phyloP scores from a whole-genome alignment of 805 yeast species.

The Metschnikowia kofuensis region DNA sequence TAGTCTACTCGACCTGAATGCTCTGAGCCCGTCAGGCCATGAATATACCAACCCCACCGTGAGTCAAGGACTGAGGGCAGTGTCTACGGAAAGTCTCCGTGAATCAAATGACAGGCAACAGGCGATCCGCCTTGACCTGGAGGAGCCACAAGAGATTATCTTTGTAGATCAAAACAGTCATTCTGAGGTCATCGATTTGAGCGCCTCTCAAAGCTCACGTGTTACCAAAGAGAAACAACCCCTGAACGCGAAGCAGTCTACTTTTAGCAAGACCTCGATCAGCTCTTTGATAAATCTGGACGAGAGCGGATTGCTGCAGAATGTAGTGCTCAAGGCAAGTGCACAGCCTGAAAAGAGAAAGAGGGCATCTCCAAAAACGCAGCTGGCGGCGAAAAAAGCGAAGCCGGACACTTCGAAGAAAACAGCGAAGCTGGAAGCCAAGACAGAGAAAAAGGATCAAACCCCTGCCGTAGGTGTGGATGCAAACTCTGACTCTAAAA shows the following conservation, averaged over 20 bases:
- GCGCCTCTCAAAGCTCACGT: neutral
- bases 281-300: constrained; percentile 40
- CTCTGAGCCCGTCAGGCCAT: neutral
- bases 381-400: constrained; percentile 12
- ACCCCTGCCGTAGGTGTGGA: constrained; percentile 15
- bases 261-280: constrained; percentile 34
- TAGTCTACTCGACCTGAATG: constrained; percentile 9
- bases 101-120: neutral
- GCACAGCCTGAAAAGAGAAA: constrained; percentile 8
- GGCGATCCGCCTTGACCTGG: constrained; percentile 1
- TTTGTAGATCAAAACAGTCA: neutral
- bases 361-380: constrained; percentile 14
- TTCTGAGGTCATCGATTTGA: neutral
- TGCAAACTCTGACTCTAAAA: constrained; percentile 9
- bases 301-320: constrained; percentile 9
- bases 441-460: neutral
- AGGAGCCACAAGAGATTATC: neutral
- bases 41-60: neutral
- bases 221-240: neutral
- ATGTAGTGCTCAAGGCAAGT: constrained; percentile 3
- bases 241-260: constrained; percentile 4
- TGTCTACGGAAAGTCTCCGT: neutral
- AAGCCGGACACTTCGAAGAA: constrained; percentile 9
- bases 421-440: constrained; percentile 1
- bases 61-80: neutral